Percentiles rank a stretch among this genome's conserved stretches.
phyloP scores from a whole-genome alignment of 768 basidiomycete genomes.

The Termitomyces sp. region DNA sequence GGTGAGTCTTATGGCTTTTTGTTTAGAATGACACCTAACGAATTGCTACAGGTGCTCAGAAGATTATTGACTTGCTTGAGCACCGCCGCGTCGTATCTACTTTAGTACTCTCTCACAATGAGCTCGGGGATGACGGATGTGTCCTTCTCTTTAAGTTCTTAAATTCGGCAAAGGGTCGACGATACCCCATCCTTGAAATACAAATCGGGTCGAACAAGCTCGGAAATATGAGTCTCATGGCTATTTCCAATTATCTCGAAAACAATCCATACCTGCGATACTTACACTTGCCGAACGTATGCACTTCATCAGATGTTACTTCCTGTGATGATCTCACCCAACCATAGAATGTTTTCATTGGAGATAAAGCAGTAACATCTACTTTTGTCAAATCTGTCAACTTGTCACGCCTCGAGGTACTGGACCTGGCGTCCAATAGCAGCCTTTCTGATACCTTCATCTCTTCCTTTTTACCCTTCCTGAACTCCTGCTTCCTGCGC shows the following conservation, averaged over 20 bases:
- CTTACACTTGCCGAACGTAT: constrained; percentile 54
- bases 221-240: constrained; percentile 46
- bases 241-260: constrained; percentile 47
- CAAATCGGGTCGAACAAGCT: constrained; percentile 53
- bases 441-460: constrained; percentile 47
- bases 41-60: constrained; percentile 37
- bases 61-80: constrained; percentile 41
- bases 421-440: constrained; percentile 48
- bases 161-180: constrained; percentile 38
- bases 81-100: constrained; percentile 43
- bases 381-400: constrained; percentile 48
- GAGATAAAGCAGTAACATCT: constrained; percentile 29
- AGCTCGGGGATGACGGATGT: constrained; percentile 54
- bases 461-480: constrained; percentile 40
- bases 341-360: constrained; percentile 18
- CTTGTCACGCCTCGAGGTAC: constrained; percentile 41
- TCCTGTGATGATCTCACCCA: not conserved
- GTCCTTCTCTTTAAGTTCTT: constrained; percentile 50
- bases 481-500: constrained; percentile 42
- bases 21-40: not conserved
- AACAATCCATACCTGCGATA: constrained; percentile 40
- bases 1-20: constrained; percentile 14
- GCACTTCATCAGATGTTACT: constrained; percentile 17
- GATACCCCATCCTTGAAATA: constrained; percentile 46
- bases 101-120: constrained; percentile 51